Base-by-base conservation (phyloP, 306 rosid genomes). In the Hylodesmum podocarpum region DNA sequence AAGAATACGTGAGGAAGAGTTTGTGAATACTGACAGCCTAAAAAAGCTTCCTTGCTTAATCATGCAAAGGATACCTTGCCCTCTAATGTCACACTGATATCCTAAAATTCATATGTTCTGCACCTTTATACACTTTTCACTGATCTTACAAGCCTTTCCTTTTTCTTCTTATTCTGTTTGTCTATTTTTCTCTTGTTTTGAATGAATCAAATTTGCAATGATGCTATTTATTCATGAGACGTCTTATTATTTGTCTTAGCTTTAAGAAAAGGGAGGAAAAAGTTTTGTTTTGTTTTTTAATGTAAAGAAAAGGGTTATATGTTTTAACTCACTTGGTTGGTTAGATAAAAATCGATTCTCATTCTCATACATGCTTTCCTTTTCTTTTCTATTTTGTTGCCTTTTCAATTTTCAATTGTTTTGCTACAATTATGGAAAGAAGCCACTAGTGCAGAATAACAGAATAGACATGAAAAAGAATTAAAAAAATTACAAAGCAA, bases 1-100 rank as follows among this genome's bases (percentile, higher is more conserved):
- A 72, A 80, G 87, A 80, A 84, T 84, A 63, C 82, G 77, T 84
- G 87, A 54, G 55, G 82, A 44, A 80, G 79, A 70, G 67, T 79
- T 65, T 70, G 22, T 37, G 66, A 71, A 29, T 21, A 51, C 41
- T 68, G 59, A 74, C 74, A 80, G 25, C 53, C 69, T 40, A 47
- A 63, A 80, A 72, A 84, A 50, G 80, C 77, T 84, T 80, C 79
- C 64, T 70, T 75, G 71, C 72, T 75, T 75, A 57, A 47, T 27
- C 24, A 54, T n/a, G 18, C 25, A 21, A 75, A 75, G 31, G 74
- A 84, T 84, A 75, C 84, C 82, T 80, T 76, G 79, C 84, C 57
- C 18, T 15, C 19, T 70, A 6, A 3, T 65, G 28, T 27, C 37
- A 70, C 53, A 8, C 72, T 84, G 15, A 59, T 66, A 76, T 58